These are phyloP conservation scores for Fagopyrum homotropicum DNA, from an alignment of 148 eudicot species.

Conservation along the genomic window DNA sequence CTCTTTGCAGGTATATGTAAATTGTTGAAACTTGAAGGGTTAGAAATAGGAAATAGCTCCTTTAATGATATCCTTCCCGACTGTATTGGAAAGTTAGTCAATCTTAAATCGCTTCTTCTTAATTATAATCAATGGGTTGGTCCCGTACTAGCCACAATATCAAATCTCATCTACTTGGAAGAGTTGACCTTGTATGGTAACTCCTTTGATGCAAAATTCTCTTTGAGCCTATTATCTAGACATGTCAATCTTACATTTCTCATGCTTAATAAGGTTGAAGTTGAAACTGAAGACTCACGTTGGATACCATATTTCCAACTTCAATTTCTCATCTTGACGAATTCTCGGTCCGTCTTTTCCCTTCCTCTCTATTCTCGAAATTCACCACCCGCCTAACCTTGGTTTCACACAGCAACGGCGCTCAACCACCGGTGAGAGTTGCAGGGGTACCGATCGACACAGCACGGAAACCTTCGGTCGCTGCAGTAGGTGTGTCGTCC, in stretches of 20 bases:
- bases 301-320: neutral
- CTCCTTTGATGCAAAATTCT: neutral
- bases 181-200: neutral
- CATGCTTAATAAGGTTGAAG: neutral
- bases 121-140: neutral
- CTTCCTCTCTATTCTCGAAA: no score
- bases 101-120: neutral
- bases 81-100: neutral
- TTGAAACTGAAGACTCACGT: neutral
- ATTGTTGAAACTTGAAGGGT: neutral
- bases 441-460: no score
- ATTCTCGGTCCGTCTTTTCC: no score
- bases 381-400: no score
- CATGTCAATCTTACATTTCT: neutral
- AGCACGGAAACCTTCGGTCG: no score
- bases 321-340: neutral
- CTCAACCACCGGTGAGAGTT: no score
- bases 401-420: no score
- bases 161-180: neutral
- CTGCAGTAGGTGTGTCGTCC: no score
- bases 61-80: neutral
- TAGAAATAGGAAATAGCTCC: neutral
- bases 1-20: neutral
- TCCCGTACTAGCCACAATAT: neutral
- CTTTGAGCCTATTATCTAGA: neutral